Base-by-base conservation (phyloP, 1,139 yeast genomes). In the Magnusiomyces starmeri region DNA sequence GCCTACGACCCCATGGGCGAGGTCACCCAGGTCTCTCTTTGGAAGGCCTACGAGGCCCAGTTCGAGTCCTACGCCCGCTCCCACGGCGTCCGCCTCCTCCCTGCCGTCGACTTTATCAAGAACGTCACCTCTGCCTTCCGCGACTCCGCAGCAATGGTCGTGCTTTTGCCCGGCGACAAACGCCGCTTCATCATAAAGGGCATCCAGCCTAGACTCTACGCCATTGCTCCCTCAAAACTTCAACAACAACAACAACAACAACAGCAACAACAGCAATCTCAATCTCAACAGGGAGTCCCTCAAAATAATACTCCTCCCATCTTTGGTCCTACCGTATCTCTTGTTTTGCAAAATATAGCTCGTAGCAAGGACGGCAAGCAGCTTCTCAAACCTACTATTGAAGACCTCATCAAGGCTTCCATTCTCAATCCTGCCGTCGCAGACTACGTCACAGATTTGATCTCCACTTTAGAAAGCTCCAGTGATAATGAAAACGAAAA, bases 21-120 rank as follows among this genome's bases (percentile, higher is more conserved):
- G 65, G 96, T 90, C 9, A 90, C 97, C 0, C 99, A 92, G 69
- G 89, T 92, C 32, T 85, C 95, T 14, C 76, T 92, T 49, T 92
- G 99, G 99, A 88, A 90, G 66, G 83, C 96, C 0, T 92, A 92
- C 68, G 98, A 92, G 65, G 74, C 82, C 26, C 95, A 85, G 65
- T 92, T 92, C 62, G 80, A 81, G 51, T 72, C 70, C 41, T 74
- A 74, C 51, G 75, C 75, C 14, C 70, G 74, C 20, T 57, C 55
- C n/a, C 49, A 59, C 12, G 65, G 72, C 56, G 81, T 80, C 58
- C 79, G 82, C 55, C 73, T 92, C 49, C 75, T 92, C 46, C 95
- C 97, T 1, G 98, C 98, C 0, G 97, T 94, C 20, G 97, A 92
- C 60, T 92, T 92, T 65, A 92, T 92, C 65, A 89, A 90, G 64